phyloP scores from a whole-genome alignment of 306 rosid genomes.

The Acacia melanoxylon region DNA sequence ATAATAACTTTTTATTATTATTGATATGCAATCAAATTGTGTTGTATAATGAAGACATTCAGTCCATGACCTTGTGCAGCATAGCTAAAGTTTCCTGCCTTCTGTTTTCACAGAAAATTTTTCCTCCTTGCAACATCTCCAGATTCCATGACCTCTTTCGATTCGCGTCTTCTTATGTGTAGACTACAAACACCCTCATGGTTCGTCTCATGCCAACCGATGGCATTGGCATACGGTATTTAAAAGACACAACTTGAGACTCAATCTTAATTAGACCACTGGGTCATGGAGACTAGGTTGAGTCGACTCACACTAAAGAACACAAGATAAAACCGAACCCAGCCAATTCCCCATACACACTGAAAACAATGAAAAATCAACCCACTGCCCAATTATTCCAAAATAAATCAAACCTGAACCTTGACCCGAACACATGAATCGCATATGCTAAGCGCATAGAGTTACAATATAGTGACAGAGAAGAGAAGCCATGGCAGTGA shows the following conservation, averaged over 20 bases:
- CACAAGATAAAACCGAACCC: background rate
- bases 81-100: conserved; percentile 58
- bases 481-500: too few species aligned
- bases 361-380: background rate
- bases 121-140: conserved; percentile 68
- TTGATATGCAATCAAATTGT: background rate
- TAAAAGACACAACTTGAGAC: conserved; percentile 29
- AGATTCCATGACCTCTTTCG: background rate
- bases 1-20: background rate
- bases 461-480: background rate
- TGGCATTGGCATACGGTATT: conserved; percentile 13
- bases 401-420: background rate
- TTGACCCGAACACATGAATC: background rate
- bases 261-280: background rate
- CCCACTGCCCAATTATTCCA: background rate
- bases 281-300: conserved; percentile 31
- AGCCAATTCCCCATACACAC: background rate
- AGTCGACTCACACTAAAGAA: conserved; percentile 37
- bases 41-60: conserved; percentile 50
- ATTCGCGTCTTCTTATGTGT: too few species aligned
- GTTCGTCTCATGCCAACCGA: conserved; percentile 23
- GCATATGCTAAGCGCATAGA: background rate
- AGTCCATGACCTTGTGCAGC: conserved; percentile 81
- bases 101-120: conserved; percentile 14
- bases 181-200: conserved; percentile 65